phyloP scores from a whole-genome alignment of 495 filamentous ascomycete genomes.

The Ascobolus immersus region DNA sequence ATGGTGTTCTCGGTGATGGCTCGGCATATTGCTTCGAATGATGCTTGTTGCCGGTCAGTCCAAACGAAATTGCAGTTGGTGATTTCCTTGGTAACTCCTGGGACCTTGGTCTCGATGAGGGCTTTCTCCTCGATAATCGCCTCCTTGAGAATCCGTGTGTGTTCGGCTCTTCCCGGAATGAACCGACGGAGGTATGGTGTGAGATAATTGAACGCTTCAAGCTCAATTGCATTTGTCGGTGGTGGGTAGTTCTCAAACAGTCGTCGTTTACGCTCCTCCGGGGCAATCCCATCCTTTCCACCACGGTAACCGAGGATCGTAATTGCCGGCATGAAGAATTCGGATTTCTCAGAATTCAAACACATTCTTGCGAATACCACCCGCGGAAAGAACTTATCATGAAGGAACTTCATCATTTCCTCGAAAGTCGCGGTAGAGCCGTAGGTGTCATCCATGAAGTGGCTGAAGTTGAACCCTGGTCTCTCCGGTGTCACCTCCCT shows the following conservation, averaged over 20 bases:
- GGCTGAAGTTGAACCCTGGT: no score
- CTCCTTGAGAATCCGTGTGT: no score
- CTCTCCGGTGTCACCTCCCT: no score
- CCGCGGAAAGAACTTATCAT: not conserved
- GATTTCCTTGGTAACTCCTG: no score
- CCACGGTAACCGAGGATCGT: not conserved
- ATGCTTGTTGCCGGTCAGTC: not conserved
- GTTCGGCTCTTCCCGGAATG: not conserved
- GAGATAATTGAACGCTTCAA: not conserved
- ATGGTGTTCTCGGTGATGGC: not conserved
- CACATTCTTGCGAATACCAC: not conserved
- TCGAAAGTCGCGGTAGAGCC: not conserved
- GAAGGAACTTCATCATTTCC: not conserved
- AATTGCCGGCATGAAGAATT: not conserved
- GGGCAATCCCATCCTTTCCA: not conserved
- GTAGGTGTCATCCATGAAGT: conserved; percentile 4
- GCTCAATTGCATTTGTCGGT: not conserved
- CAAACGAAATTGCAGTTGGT: no score
- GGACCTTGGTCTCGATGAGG: no score
- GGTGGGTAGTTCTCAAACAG: not conserved
- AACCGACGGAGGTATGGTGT: not conserved
- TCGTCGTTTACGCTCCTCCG: not conserved
- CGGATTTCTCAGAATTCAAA: not conserved
- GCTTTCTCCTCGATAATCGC: no score
- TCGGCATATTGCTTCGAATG: not conserved